Percentiles rank a stretch among this genome's conserved stretches.
Conservation (phyloP, 345 rosid species). For the Erysimum cheiranthoides region DNA sequence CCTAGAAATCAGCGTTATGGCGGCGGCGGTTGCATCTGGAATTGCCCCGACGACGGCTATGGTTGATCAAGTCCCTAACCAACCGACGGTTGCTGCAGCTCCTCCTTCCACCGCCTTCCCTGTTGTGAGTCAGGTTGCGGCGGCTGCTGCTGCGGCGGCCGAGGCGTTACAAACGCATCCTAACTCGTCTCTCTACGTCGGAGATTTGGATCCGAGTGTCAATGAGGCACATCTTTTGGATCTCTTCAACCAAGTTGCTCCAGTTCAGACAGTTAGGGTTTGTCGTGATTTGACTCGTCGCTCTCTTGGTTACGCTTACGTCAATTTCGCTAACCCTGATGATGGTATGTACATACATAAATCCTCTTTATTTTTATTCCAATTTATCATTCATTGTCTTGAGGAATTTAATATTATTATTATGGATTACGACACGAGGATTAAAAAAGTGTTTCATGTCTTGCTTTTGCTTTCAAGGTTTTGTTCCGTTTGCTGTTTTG, state of each 20-base stretch:
- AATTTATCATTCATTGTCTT: background rate
- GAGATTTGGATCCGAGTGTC: slow-evolving; percentile 66
- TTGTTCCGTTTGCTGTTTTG: background rate
- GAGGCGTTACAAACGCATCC: slow-evolving; percentile 33
- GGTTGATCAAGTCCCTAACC: slow-evolving; percentile 43
- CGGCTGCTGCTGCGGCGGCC: slow-evolving; percentile 19
- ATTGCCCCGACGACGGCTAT: slow-evolving; percentile 33
- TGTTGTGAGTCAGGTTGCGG: slow-evolving; percentile 13
- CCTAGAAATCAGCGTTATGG: slow-evolving; percentile 39
- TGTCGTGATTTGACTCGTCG: slow-evolving; percentile 60
- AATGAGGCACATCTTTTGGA: slow-evolving; percentile 58
- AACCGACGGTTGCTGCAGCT: slow-evolving; percentile 1
- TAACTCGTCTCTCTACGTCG: slow-evolving; percentile 66
- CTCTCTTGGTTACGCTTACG: slow-evolving; percentile 76
- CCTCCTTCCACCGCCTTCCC: slow-evolving; percentile 18
- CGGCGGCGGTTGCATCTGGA: slow-evolving; percentile 49
- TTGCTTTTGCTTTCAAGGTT: background rate
- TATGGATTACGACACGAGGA: background rate
- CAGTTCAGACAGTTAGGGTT: slow-evolving; percentile 62
- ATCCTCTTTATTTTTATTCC: background rate
- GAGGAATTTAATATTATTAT: slow-evolving; percentile 17
- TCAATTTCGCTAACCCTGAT: slow-evolving; percentile 61
- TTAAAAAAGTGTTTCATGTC: slow-evolving; percentile 1
- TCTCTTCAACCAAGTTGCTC: slow-evolving; percentile 59
- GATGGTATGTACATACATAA: slow-evolving; percentile 48